Conservation (phyloP, 2,329 filamentous ascomycete genomes). For the Xylariaceae sp. region DNA sequence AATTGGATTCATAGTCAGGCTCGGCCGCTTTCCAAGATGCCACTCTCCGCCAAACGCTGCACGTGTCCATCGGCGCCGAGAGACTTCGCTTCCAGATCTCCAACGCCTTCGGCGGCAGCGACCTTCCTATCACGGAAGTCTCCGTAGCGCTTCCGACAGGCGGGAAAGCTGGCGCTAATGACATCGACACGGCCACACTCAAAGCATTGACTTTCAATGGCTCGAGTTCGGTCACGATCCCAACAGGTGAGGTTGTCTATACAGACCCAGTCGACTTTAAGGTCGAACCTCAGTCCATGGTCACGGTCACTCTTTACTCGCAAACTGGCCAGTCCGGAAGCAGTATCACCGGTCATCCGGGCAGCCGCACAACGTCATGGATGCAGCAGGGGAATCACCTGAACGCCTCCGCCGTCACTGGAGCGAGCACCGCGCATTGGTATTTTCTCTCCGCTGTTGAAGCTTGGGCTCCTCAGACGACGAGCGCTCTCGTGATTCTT, state of each 20-base stretch:
- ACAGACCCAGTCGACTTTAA: conserved; percentile 63
- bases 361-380: conserved; percentile 65
- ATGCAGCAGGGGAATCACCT: conserved; percentile 62
- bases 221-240: conserved; percentile 52
- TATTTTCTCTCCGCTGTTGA: conserved; percentile 66
- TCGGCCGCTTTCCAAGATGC: conserved; percentile 60
- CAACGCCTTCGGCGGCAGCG: conserved; percentile 65
- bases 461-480: conserved; percentile 50
- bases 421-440: conserved; percentile 46
- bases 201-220: conserved; percentile 62
- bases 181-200: conserved; percentile 55
- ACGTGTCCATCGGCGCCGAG: conserved; percentile 58
- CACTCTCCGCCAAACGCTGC: conserved; percentile 68
- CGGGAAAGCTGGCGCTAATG: conserved; percentile 55
- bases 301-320: conserved; percentile 63
- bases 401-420: conserved; percentile 48
- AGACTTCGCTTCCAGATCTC: conserved; percentile 65
- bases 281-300: conserved; percentile 51
- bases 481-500: conserved; percentile 56
- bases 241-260: conserved; percentile 59
- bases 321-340: conserved; percentile 57
- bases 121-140: conserved; percentile 61
- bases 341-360: conserved; percentile 65
- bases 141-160: conserved; percentile 59
- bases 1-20: conserved; percentile 34